Conservation (phyloP, 768 basidiomycete species). For the Suillus brevipes region DNA sequence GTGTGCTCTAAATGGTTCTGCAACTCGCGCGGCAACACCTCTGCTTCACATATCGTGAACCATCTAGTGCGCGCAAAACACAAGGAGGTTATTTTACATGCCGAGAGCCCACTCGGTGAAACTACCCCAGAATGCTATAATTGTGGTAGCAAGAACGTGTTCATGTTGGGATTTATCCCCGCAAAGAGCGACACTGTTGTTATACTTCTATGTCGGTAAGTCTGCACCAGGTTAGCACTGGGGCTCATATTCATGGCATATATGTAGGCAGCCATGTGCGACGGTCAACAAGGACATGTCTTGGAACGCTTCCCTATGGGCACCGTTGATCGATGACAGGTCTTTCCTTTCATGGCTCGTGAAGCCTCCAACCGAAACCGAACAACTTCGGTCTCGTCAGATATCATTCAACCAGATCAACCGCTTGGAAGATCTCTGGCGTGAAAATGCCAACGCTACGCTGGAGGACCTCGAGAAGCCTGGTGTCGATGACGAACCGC, state of each 20-base stretch:
- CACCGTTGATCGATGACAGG: constrained; percentile 96
- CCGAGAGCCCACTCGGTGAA: constrained; percentile 93
- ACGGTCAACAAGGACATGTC: constrained; percentile 97
- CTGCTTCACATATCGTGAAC: constrained; percentile 98
- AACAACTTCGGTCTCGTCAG: constrained; percentile 94
- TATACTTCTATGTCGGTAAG: constrained; percentile 92
- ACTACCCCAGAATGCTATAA: constrained; percentile 99
- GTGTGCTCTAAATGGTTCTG: constrained; percentile 97
- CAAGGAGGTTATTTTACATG: constrained; percentile 96
- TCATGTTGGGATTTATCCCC: constrained; percentile 98
- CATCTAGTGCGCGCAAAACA: constrained; percentile 99
- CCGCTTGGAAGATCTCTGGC: constrained; percentile 96
- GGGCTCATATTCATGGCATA: background rate
- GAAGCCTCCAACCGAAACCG: constrained; percentile 94
- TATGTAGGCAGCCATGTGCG: constrained; percentile 89
- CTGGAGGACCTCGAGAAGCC: constrained; percentile 97
- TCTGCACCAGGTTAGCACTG: constrained; percentile 12
- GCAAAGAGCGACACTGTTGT: constrained; percentile 99
- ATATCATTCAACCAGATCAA: constrained; percentile 98
- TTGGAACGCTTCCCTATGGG: constrained; percentile 98
- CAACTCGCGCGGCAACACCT: constrained; percentile 97
- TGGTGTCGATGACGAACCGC: constrained; percentile 97
- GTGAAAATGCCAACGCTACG: constrained; percentile 92
- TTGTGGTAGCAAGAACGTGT: constrained; percentile 98
- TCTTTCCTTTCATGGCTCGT: constrained; percentile 99